Evolutionary conservation across 768 basidiomycete species (phyloP).

Genomic region (Hypholoma sublateritium): DNA sequence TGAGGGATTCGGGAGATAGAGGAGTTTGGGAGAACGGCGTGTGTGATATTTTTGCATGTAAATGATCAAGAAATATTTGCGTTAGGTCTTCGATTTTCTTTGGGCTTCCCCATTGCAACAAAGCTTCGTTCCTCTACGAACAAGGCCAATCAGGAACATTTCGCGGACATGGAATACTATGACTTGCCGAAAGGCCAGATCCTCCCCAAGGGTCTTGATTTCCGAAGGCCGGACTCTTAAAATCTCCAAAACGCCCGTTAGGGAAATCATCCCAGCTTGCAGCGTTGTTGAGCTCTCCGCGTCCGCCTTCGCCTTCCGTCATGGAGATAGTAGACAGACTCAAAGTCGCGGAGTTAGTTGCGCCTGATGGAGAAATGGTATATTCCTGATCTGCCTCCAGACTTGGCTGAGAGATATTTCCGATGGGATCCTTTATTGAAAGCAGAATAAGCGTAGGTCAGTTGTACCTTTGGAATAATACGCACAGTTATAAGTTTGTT

Average conservation of each 20-base stretch:
- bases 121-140: constrained; percentile 55
- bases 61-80: constrained; percentile 74
- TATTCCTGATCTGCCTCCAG: constrained; percentile 33
- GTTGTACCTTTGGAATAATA: constrained; percentile 1
- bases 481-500: constrained; percentile 72
- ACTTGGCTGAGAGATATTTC: constrained; percentile 25
- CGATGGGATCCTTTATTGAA: constrained; percentile 38
- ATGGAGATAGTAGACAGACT: constrained; percentile 49
- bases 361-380: constrained; percentile 63
- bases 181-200: constrained; percentile 53
- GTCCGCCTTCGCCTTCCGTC: constrained; percentile 57
- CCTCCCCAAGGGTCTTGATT: constrained; percentile 77
- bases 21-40: constrained; percentile 90
- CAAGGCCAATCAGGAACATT: background rate
- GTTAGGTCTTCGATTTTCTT: constrained; percentile 68
- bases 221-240: constrained; percentile 95
- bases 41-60: constrained; percentile 66
- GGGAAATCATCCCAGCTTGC: constrained; percentile 95
- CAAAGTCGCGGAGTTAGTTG: constrained; percentile 61
- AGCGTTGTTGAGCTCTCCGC: constrained; percentile 75
- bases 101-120: constrained; percentile 79
- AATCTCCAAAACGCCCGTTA: constrained; percentile 97
- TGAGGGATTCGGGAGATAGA: constrained; percentile 76
- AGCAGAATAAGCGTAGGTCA: constrained; percentile 1
- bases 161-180: background rate